Evolutionary conservation across 805 yeast genomes (phyloP), one percentile per base, ranked within the genome.

Genomic region (Wickerhamomyces alni): DNA sequence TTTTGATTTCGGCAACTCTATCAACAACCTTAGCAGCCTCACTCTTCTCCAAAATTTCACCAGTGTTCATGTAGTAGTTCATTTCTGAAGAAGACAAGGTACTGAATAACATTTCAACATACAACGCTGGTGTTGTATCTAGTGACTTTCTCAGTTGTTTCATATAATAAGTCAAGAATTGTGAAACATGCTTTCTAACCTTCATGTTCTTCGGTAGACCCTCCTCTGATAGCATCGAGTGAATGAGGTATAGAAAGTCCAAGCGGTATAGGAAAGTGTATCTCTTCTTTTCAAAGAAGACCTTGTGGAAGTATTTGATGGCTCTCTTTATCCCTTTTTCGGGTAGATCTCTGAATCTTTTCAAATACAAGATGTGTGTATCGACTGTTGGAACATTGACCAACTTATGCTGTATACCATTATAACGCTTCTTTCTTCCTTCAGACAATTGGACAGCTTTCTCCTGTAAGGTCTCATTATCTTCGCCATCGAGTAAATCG

Each of bases 101-200:
- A 33, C 84, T 75, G 55, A 87, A 86, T 37, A 87, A 62, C 4
- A 91, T 51, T 52, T 87, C 95, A 6, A 75, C 64, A 46, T 58
- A 77, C 51, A 70, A 70, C 39, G 71, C 65, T 35, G 74, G 89
- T 45, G 80, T 72, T 49, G 57, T 69, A 17, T 60, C 67, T 41
- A 70, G 65, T 43, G 63, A 70, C 53, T 59, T 63, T 35, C 65
- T 75, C 50, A 80, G 67, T 46, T 74, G 74, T 39, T 74, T 70
- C 75, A 87, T 76, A 48, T 70, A 87, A 49, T 80, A 78, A 17
- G 70, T 67, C 27, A 84, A 63, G 48, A 91, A 80, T 34, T 78
- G 74, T 28, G 77, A 80, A 11, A 83, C 72, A 40, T 82, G 87
- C 24, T 64, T 66, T 42, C 87, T 66, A 4, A 78, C 65, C 13